A percentile compares a stretch with the other conserved stretches of the same genome.
Conservation (phyloP, 1,284 basidiomycete species). For the Marasmius oreades region DNA sequence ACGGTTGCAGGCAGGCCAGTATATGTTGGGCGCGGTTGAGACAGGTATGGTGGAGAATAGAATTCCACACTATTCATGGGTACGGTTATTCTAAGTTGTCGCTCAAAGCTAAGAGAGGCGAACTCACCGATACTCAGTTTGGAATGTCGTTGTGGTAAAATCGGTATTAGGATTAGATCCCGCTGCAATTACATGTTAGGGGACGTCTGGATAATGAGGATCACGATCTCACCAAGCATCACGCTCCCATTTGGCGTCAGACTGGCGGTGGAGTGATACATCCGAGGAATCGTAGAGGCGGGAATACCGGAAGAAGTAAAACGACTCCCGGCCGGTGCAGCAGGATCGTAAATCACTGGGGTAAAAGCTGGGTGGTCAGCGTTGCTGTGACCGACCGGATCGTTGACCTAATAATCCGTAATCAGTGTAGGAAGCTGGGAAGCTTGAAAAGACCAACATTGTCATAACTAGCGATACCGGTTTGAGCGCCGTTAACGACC, state of each 20-base stretch:
- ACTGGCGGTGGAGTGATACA: conserved; percentile 35
- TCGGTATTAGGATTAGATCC: conserved; percentile 51
- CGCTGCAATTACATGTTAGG: conserved; percentile 32
- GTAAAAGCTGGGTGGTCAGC: conserved; percentile 36
- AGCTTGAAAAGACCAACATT: conserved; percentile 34
- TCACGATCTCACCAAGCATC: conserved; percentile 11
- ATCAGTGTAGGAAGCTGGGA: conserved; percentile 20
- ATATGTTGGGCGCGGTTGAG: conserved; percentile 36
- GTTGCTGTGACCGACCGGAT: conserved; percentile 35
- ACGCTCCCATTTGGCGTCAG: conserved; percentile 27
- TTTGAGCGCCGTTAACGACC: conserved; percentile 38
- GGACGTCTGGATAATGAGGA: conserved; percentile 10
- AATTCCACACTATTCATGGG: conserved; percentile 16
- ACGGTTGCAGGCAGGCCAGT: conserved; percentile 41
- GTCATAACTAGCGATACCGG: conserved; percentile 55
- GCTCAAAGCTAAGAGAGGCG: conserved; percentile 19
- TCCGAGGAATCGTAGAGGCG: conserved; percentile 29
- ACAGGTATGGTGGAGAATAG: conserved; percentile 19
- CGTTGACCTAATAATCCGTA: conserved; percentile 30
- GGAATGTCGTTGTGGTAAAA: conserved; percentile 49
- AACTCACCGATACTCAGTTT: conserved; percentile 18
- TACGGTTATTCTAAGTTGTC: background rate
- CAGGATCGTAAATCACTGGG: conserved; percentile 45
- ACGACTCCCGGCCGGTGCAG: conserved; percentile 33
- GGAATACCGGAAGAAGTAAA: conserved; percentile 37